Evolutionary conservation across 768 basidiomycete genomes (phyloP), one percentile per base, ranked within the genome.

Genomic region (Chalciporus sphaerocephalus): DNA sequence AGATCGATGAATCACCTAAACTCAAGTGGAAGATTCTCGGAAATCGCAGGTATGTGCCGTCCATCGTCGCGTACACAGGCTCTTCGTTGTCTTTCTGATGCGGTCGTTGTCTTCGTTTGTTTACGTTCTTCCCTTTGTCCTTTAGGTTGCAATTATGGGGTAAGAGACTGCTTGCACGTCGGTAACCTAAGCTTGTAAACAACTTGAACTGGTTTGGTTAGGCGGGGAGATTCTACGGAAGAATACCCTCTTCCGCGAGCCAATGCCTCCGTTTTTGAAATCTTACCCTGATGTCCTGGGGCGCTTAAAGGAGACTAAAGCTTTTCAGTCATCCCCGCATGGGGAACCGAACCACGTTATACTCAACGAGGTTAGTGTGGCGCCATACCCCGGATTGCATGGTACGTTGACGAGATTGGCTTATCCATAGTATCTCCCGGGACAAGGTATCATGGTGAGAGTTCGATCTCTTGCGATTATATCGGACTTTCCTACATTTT

Each of bases 361-460:
- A 47, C 71, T 95, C 56, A 93, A 93, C 61, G 89, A 95, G 73
- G 85, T 83, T 52, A 48, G 69, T 55, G 18, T 5, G 24, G 37
- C 35, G 27, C 37, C 21, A 25, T 33, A 33, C 32, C 51, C 28
- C 34, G 18, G 35, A 40, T 42, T 37, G 40, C 22, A 34, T 47
- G 42, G 41, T 52, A 13, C 33, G n/a, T 50, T 58, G 50, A 59
- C 47, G 37, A 42, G 17, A 43, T 38, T n/a, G n/a, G 24, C 15
- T 7, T 13, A 13, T 28, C 7, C 25, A 5, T 55, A 88, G 82
- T 97, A 97, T 65, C 74, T 81, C 15, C 78, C 91, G 7, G 90
- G 88, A 2, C 92, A 96, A 69, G 94, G 95, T 10, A 97, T 98
- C 48, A 87, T 93, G 79, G 92, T 92, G 62, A 44, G 71, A 65